phyloP scores from a whole-genome alignment of 176 grass and related monocot genomes.

The Aegilops umbellulata region DNA sequence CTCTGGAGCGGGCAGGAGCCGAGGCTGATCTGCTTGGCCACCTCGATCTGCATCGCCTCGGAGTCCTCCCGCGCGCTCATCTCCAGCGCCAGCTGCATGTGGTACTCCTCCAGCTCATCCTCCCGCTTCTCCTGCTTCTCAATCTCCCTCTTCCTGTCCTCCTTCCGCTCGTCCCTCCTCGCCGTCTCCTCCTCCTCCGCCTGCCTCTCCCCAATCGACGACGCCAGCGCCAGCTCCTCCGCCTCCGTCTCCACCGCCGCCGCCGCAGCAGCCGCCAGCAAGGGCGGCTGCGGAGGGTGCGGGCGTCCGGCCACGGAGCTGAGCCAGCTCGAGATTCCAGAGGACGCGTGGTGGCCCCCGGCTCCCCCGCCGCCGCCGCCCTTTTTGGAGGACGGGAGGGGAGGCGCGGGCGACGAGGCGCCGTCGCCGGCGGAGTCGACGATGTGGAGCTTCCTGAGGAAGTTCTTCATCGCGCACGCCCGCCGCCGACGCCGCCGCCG shows the following conservation, averaged over 20 bases:
- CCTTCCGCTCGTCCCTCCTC: neutral
- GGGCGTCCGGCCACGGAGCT: conserved; percentile 59
- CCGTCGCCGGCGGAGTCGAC: conserved; percentile 46
- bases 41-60: conserved; percentile 96
- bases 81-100: conserved; percentile 94
- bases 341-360: conserved; percentile 22
- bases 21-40: conserved; percentile 94
- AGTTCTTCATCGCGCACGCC: conserved; percentile 68
- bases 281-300: neutral
- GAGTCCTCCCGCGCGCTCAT: conserved; percentile 91
- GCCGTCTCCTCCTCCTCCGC: conserved; percentile 3
- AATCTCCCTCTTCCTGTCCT: conserved; percentile 23
- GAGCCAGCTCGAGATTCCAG: conserved; percentile 72
- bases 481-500: conserved; percentile 2
- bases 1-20: conserved; percentile 71
- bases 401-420: conserved; percentile 35
- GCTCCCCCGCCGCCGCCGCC: neutral
- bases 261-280: neutral
- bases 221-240: conserved; percentile 14
- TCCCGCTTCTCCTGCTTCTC: conserved; percentile 35
- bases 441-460: conserved; percentile 98
- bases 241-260: neutral
- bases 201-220: conserved; percentile 20
- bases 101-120: conserved; percentile 83
- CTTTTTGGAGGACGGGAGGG: conserved; percentile 28